A percentile compares a stretch with the other conserved stretches of the same genome.
Conservation (phyloP, 805 yeast genomes). For the Candida sanyiensis region DNA sequence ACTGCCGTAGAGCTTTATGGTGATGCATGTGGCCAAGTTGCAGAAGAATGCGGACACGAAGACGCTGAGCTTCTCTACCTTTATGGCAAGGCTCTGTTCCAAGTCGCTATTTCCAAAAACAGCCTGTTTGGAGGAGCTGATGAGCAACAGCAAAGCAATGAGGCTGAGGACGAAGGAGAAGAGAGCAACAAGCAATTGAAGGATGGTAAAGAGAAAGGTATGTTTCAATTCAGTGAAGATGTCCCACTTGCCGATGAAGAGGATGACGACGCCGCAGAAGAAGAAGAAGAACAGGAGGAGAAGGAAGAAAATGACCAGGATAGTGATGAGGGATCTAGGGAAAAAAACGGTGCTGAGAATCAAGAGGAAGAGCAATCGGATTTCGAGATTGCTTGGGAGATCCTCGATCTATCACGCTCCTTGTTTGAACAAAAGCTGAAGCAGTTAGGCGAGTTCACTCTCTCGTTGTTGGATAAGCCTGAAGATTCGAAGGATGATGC, state of each 20-base stretch:
- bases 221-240: slow-evolving; percentile 34
- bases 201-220: slow-evolving; percentile 17
- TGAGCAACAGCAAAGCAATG: slow-evolving; percentile 20
- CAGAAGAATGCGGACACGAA: slow-evolving; percentile 52
- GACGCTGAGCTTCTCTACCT: slow-evolving; percentile 65
- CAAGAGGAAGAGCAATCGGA: slow-evolving; percentile 53
- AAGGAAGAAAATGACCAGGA: slow-evolving; percentile 23
- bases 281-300: slow-evolving; percentile 16
- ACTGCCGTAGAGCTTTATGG: slow-evolving; percentile 66
- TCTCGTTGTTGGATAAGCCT: slow-evolving; percentile 11
- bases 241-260: slow-evolving; percentile 33
- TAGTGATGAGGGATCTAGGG: slow-evolving; percentile 14
- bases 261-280: slow-evolving; percentile 19
- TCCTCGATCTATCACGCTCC: slow-evolving; percentile 71
- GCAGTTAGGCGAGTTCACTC: slow-evolving; percentile 25
- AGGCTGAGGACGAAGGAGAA: slow-evolving; percentile 18
- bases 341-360: slow-evolving; percentile 22
- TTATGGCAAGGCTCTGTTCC: slow-evolving; percentile 78
- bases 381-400: slow-evolving; percentile 86
- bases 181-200: slow-evolving; percentile 26
- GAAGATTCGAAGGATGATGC: slow-evolving; percentile 28
- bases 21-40: slow-evolving; percentile 58
- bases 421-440: slow-evolving; percentile 38
- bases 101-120: slow-evolving; percentile 65
- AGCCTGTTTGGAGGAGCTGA: slow-evolving; percentile 63